These are phyloP conservation scores for Triangularia verruculosa DNA, from an alignment of 2,329 filamentous ascomycete genomes.

Conservation along the genomic window DNA sequence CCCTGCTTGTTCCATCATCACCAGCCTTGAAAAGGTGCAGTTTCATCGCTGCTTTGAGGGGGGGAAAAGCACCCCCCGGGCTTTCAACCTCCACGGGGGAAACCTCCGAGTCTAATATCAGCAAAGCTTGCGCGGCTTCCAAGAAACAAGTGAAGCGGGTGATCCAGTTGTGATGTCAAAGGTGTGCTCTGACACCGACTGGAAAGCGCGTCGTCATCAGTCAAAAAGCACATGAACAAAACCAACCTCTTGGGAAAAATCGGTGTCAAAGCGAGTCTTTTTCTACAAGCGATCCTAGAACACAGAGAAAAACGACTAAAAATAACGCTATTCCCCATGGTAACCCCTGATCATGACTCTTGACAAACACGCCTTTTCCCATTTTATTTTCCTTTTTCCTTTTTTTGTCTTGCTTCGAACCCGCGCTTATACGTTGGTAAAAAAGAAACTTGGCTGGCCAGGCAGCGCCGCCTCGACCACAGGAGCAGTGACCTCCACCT, in stretches of 20 bases:
- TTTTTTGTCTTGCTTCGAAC: not conserved
- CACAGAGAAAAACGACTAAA: not conserved
- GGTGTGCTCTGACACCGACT: not conserved
- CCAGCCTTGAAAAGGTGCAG: not conserved
- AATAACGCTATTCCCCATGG: not conserved
- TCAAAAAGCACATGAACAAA: not conserved
- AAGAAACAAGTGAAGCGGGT: not conserved
- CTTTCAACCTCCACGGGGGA: not conserved
- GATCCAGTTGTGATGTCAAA: not conserved
- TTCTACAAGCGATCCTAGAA: not conserved
- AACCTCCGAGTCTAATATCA: not conserved
- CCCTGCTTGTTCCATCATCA: not conserved
- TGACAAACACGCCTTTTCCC: no score
- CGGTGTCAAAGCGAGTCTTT: not conserved
- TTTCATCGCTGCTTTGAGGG: not conserved
- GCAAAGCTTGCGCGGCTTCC: not conserved
- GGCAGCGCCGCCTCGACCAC: conserved; percentile 74
- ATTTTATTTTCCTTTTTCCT: conserved; percentile 4
- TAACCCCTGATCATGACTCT: not conserved
- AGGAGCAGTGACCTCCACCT: conserved; percentile 56
- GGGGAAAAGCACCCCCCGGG: not conserved
- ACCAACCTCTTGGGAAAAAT: not conserved
- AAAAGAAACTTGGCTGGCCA: conserved; percentile 76
- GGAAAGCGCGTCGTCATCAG: not conserved
- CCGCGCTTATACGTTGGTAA: conserved; percentile 65